Conservation (phyloP, 495 filamentous ascomycete species). For the Apiosordaria backusii region DNA sequence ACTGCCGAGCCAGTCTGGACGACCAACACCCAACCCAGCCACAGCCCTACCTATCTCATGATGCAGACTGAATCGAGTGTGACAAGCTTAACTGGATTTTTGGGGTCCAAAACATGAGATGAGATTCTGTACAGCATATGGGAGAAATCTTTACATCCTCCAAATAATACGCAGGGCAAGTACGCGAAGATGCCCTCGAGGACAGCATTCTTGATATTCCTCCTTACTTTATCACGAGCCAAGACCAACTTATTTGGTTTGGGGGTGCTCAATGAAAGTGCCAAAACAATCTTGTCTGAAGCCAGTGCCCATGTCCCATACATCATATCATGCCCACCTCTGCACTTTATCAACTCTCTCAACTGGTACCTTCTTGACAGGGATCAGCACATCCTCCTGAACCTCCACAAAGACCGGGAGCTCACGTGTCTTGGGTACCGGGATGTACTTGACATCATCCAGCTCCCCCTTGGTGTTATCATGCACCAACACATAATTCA, state of each 20-base stretch:
- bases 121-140: no score
- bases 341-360: not conserved
- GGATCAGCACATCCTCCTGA: not conserved
- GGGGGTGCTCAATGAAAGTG: not conserved
- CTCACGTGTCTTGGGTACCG: slow-evolving; percentile 8
- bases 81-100: not conserved
- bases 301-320: no score
- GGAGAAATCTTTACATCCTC: no score
- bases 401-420: not conserved
- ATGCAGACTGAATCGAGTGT: not conserved
- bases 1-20: not conserved
- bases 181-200: no score
- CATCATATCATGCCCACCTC: slow-evolving; percentile 4
- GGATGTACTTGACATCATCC: slow-evolving; percentile 20
- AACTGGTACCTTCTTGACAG: slow-evolving; percentile 4
- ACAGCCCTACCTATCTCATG: not conserved
- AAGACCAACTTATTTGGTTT: no score
- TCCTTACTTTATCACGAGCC: no score
- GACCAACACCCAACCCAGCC: not conserved
- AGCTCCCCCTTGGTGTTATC: slow-evolving; percentile 21
- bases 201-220: no score
- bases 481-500: slow-evolving; percentile 18
- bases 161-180: no score
- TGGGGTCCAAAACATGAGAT: not conserved
- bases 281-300: not conserved